Conservation (phyloP, 169 alveolate genomes). For the Toxoplasma gondii region DNA sequence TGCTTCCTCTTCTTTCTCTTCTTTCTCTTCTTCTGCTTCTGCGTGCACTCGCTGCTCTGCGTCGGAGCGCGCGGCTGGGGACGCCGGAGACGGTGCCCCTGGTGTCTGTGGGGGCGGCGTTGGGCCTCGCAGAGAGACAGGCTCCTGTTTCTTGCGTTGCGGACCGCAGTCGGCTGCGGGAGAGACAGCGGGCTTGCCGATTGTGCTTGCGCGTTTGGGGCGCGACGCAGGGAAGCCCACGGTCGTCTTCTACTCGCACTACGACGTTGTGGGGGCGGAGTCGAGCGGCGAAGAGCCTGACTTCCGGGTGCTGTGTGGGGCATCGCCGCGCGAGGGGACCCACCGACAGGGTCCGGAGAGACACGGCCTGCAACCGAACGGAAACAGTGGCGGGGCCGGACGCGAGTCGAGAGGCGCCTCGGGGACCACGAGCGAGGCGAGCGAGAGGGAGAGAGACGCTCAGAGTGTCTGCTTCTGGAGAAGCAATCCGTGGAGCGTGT, state of each 20-base stretch:
- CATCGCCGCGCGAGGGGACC: not conserved
- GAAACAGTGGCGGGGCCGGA: not conserved
- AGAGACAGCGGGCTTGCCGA: constrained; percentile 32
- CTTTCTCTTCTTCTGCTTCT: not conserved
- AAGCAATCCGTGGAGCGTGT: constrained; percentile 61
- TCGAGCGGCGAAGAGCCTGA: not conserved
- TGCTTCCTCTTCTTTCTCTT: not conserved
- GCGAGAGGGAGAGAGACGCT: too few relatives aligned
- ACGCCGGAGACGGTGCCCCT: not conserved
- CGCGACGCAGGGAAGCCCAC: constrained; percentile 67
- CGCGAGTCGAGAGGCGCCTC: not conserved
- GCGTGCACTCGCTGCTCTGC: not conserved
- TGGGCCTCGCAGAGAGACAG: not conserved
- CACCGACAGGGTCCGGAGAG: not conserved
- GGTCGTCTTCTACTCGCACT: constrained; percentile 70
- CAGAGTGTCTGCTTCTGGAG: constrained; percentile 29
- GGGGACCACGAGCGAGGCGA: not conserved
- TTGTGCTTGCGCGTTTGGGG: constrained; percentile 71
- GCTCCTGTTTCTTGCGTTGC: not conserved
- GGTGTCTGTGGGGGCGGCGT: not conserved
- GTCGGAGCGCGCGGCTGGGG: not conserved
- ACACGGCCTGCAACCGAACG: not conserved
- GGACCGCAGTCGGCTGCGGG: not conserved
- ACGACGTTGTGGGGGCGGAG: constrained; percentile 68
- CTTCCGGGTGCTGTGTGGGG: not conserved